A percentile compares a stretch with the other conserved stretches of the same genome.
Evolutionary conservation across 768 basidiomycete species (phyloP).

Genomic region (Rhizopogon roseolus): DNA sequence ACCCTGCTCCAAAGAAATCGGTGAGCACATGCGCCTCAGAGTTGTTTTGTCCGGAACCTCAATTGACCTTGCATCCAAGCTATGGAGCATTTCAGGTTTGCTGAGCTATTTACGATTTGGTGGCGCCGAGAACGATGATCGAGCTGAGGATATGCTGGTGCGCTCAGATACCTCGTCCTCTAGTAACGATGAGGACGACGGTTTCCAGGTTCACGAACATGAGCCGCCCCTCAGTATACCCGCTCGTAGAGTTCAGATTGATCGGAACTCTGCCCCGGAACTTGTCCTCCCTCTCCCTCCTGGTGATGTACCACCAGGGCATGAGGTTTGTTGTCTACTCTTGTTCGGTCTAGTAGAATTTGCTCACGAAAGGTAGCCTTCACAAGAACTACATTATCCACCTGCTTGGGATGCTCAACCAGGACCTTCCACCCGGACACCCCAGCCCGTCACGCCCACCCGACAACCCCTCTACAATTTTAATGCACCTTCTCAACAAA

Average conservation of each 20-base stretch:
- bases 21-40: conserved; percentile 23
- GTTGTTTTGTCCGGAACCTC: background rate
- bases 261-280: conserved; percentile 5
- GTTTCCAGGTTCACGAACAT: conserved; percentile 8
- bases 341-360: background rate
- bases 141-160: conserved; percentile 8
- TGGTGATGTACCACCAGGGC: background rate
- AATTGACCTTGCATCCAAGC: conserved; percentile 19
- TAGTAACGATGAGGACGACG: conserved; percentile 19
- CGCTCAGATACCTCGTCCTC: conserved; percentile 14
- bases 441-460: conserved; percentile 3
- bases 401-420: conserved; percentile 5
- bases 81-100: conserved; percentile 50
- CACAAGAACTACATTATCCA: background rate
- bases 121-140: conserved; percentile 16
- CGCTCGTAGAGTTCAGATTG: conserved; percentile 19
- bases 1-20: conserved; percentile 39
- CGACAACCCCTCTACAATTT: conserved; percentile 11
- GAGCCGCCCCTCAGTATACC: conserved; percentile 19
- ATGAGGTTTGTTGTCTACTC: background rate
- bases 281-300: conserved; percentile 13
- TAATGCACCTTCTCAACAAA: conserved; percentile 2
- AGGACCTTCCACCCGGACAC: background rate
- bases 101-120: conserved; percentile 45
- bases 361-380: background rate